Conservation (phyloP, 139 green algal genomes). For the Tetraselmis striata region DNA sequence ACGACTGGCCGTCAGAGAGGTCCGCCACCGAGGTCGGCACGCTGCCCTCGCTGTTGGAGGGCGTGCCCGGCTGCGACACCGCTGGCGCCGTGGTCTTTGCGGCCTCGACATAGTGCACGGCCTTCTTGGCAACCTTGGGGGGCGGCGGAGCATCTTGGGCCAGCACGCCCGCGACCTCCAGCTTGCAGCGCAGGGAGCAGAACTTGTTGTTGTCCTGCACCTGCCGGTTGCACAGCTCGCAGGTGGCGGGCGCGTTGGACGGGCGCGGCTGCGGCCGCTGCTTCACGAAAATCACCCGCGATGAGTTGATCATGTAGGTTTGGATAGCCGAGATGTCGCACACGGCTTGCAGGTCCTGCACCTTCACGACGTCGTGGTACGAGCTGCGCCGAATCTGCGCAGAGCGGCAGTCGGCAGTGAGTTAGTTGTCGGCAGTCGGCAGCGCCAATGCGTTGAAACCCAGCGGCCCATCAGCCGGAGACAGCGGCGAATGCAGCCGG, state of each 20-base stretch:
- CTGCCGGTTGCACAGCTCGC: background rate
- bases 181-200: background rate
- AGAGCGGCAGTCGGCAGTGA: background rate
- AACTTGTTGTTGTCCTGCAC: background rate
- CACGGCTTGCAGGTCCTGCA: conserved; percentile 45
- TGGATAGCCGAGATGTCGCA: conserved; percentile 61
- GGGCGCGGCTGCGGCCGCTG: conserved; percentile 57
- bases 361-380: conserved; percentile 81
- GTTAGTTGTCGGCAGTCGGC: background rate
- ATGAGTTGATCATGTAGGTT: conserved; percentile 77
- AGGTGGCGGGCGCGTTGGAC: background rate
- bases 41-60: background rate
- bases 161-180: background rate
- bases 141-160: background rate
- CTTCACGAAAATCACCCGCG: conserved; percentile 72
- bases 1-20: background rate
- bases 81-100: background rate
- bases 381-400: conserved; percentile 58
- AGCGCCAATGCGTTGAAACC: background rate
- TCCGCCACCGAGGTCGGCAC: background rate
- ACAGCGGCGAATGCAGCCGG: too few relatives aligned
- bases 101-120: background rate
- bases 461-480: background rate
- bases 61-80: background rate
- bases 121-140: background rate